phyloP scores from a whole-genome alignment of 2,329 filamentous ascomycete species.

The Emericellopsis atlantica region DNA sequence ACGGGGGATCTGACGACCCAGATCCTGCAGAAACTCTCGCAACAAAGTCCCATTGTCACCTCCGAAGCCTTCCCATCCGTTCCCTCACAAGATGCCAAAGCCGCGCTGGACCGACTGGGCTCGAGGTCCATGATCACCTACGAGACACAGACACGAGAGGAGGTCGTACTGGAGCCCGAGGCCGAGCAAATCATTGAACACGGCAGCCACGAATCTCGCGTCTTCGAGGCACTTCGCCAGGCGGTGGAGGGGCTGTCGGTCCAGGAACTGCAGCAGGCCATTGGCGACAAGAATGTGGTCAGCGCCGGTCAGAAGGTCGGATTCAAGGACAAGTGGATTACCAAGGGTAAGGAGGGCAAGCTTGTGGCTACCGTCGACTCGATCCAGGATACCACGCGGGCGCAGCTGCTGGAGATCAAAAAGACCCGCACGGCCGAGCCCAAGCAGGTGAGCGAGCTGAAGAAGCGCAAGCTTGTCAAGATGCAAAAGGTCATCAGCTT shows the following conservation, averaged over 20 bases:
- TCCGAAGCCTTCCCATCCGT: slow-evolving; percentile 55
- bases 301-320: slow-evolving; percentile 92
- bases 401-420: slow-evolving; percentile 63
- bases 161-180: slow-evolving; percentile 63
- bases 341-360: slow-evolving; percentile 45
- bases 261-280: slow-evolving; percentile 52
- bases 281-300: slow-evolving; percentile 60
- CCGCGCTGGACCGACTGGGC: slow-evolving; percentile 72
- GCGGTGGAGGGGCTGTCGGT: slow-evolving; percentile 74
- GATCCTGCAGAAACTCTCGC: slow-evolving; percentile 53
- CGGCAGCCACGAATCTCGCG: slow-evolving; percentile 72
- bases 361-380: slow-evolving; percentile 49
- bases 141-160: slow-evolving; percentile 69
- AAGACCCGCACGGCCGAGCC: slow-evolving; percentile 58
- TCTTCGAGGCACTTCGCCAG: slow-evolving; percentile 61
- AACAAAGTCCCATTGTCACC: slow-evolving; percentile 53
- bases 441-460: slow-evolving; percentile 69
- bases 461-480: slow-evolving; percentile 82
- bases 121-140: slow-evolving; percentile 83
- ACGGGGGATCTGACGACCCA: slow-evolving; percentile 47
- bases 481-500: slow-evolving; percentile 78
- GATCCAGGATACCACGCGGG: slow-evolving; percentile 68
- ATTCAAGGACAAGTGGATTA: slow-evolving; percentile 69
- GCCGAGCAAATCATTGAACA: slow-evolving; percentile 59
- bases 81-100: slow-evolving; percentile 63